phyloP scores from a whole-genome alignment of 163 green algal species.

The Volvox carteri region DNA sequence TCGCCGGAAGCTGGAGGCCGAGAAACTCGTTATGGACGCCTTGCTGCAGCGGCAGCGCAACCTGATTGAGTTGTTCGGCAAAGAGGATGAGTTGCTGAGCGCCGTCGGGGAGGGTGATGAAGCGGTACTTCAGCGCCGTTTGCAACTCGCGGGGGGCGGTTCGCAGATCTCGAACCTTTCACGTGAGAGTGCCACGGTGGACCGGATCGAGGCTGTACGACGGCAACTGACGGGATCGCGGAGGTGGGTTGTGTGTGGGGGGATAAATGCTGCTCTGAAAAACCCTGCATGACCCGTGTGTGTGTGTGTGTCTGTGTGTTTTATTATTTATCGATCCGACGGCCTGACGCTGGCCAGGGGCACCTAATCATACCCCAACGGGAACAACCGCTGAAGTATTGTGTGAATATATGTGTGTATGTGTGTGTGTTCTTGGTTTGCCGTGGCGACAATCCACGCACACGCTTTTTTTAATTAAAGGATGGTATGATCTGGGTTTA shows the following conservation, averaged over 20 bases:
- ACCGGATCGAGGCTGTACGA: slow-evolving; percentile 45
- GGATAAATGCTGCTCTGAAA: too few relatives aligned
- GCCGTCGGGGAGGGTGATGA: neutral
- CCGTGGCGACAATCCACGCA: too few relatives aligned
- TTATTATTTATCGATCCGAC: neutral
- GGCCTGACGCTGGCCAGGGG: too few relatives aligned
- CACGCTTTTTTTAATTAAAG: too few relatives aligned
- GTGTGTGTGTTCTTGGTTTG: neutral
- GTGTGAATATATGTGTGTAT: neutral
- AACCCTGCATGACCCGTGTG: too few relatives aligned
- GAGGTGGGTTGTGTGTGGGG: neutral
- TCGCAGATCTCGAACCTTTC: neutral
- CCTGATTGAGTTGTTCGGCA: slow-evolving; percentile 50
- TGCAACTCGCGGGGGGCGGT: neutral
- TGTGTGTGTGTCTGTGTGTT: neutral
- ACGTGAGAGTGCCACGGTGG: slow-evolving; percentile 35
- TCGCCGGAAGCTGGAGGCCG: slow-evolving; percentile 28
- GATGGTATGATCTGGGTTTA: too few relatives aligned
- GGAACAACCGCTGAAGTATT: too few relatives aligned
- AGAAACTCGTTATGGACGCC: slow-evolving; percentile 41
- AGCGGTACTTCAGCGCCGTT: neutral
- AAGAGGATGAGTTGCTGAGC: slow-evolving; percentile 42
- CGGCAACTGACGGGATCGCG: slow-evolving; percentile 27
- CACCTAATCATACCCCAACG: too few relatives aligned
- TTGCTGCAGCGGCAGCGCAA: slow-evolving; percentile 53